Conservation (phyloP, 2,329 filamentous ascomycete species). For the Alternaria dauci region DNA sequence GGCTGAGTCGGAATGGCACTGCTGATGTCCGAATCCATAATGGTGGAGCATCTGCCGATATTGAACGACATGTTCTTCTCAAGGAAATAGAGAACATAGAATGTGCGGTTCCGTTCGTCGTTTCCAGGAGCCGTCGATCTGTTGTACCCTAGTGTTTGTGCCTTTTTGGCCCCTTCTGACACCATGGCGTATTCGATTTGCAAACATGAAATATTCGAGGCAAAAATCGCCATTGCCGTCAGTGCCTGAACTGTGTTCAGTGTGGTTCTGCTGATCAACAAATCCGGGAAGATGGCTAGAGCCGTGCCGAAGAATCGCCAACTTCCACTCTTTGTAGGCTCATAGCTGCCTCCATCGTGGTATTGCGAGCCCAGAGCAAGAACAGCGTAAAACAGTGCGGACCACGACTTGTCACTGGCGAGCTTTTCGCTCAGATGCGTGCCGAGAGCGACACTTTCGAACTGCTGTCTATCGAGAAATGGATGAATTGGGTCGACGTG, state of each 20-base stretch:
- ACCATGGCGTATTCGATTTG: not conserved
- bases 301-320: not conserved
- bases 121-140: conserved; percentile 26
- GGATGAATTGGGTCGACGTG: not conserved
- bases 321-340: not conserved
- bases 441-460: not conserved
- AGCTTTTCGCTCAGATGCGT: not conserved
- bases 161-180: conserved; percentile 40
- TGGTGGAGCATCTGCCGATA: conserved; percentile 44
- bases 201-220: not conserved
- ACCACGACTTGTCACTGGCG: not conserved
- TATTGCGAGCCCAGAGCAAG: not conserved
- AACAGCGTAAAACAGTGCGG: not conserved
- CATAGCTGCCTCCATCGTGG: not conserved
- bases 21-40: conserved; percentile 22
- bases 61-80: conserved; percentile 51
- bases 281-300: not conserved
- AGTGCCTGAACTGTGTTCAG: not conserved
- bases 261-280: not conserved
- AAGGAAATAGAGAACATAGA: conserved; percentile 54
- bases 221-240: not conserved
- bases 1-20: not conserved
- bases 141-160: conserved; percentile 42
- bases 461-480: not conserved
- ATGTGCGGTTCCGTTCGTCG: conserved; percentile 36